Base-by-base conservation (phyloP, 495 filamentous ascomycete species). In the Lepidopterella palustris region DNA sequence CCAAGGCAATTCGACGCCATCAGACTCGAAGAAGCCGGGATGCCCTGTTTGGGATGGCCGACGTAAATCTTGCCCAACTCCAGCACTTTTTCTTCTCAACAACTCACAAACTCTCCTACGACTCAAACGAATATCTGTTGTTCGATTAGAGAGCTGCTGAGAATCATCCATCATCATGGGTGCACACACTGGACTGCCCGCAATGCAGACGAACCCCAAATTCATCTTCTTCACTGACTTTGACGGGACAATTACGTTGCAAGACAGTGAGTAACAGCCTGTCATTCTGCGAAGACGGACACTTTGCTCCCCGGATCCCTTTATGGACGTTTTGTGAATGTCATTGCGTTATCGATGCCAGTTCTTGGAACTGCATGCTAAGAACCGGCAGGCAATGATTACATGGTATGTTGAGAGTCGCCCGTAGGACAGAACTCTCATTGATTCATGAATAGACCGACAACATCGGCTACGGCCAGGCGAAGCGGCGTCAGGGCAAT, bases 151-250 rank as follows among this genome's bases (percentile, higher is more conserved):
- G 26, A 24, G 25, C 15, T 24, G 1, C 23, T 24, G 23, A 26
- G 26, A 25, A 24, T 23, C 24, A 25, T 15, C 5, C 6, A 25
- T 1, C 23, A 50, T 1, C 21, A 65, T 65, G 63, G 59, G 63
- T 9, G 45, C 53, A 6, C 57, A 61, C 32, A 48, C 62, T 10
- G 48, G 40, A 11, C 59, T 69, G 24, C 61, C 64, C 23, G 64
- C 61, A 23, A 67, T 69, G 67, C 56, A 57, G 52, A 66, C 63
- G 1, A 54, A 59, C 45, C 63, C 63, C 32, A 87, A 89, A 71
- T 84, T 86, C 77, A 93, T 97, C 73, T 95, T 97, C 79, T 97
- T 97, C 78, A 92, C 92, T 40, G 92, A 97, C 73, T 97, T 97
- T 63, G 92, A 97, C 69, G 92, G 92, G 54, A 97, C 93, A 29